Conservation (phyloP, 352 stramenopile species). For the Thraustotheca clavata region DNA sequence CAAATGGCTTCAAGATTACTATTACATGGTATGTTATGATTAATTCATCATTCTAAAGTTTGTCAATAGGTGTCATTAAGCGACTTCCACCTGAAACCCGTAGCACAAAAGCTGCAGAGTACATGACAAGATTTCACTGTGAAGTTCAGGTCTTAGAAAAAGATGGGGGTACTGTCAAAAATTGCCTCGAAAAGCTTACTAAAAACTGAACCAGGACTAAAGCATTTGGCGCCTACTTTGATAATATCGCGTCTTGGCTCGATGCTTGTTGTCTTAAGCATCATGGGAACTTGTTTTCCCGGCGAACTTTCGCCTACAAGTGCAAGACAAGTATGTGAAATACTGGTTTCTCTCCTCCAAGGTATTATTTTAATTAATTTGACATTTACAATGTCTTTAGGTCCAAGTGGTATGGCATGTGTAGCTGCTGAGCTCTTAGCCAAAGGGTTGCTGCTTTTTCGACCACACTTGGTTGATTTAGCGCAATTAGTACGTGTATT, state of each 20-base stretch:
- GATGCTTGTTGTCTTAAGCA: constrained; percentile 69
- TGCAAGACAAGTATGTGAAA: constrained; percentile 71
- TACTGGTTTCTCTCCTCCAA: constrained; percentile 56
- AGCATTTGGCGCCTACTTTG: not conserved
- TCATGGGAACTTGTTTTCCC: constrained; percentile 80
- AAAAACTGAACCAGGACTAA: too few species aligned
- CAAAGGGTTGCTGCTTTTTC: constrained; percentile 77
- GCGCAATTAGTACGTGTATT: constrained; percentile 9
- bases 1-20: constrained; percentile 61
- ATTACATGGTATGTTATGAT: constrained; percentile 30
- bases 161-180: constrained; percentile 37
- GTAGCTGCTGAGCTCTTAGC: constrained; percentile 70
- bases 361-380: constrained; percentile 23
- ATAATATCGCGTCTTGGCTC: constrained; percentile 52
- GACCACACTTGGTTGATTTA: constrained; percentile 69
- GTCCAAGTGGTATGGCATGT: constrained; percentile 34
- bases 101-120: constrained; percentile 52
- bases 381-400: constrained; percentile 1
- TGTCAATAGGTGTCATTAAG: constrained; percentile 47
- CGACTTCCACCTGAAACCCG: constrained; percentile 37
- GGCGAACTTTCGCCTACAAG: constrained; percentile 66
- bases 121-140: constrained; percentile 69
- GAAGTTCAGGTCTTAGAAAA: constrained; percentile 67
- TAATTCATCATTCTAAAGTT: not conserved
- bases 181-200: constrained; percentile 18